Evolutionary conservation across 108 stramenopile species (phyloP), one percentile per base, ranked within the genome.

Genomic region (Phaeodactylum tricornutum): DNA sequence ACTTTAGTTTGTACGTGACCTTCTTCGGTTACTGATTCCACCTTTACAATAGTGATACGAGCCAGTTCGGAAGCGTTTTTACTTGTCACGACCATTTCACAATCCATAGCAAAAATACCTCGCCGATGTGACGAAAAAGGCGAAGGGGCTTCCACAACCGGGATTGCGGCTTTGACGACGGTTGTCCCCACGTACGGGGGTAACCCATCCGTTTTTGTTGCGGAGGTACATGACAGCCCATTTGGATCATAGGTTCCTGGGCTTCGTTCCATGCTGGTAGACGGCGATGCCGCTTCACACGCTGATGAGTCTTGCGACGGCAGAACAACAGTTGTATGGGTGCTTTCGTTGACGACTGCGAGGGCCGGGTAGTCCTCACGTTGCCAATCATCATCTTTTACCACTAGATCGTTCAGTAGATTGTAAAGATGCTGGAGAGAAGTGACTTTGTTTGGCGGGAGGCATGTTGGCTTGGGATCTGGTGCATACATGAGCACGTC

Each of bases 1-100:
- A 78, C 53, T 9, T 43, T 49, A 17, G 71, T 68, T 26, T 46
- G 62, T n/a, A 66, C 62, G 14, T 45, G 27, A 11, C 22, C 15
- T 25, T 56, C 37, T 3, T 35, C 7, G 14, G 35, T 55, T 17
- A 59, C 49, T 26, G 31, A 45, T 8, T 69, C 47, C 17, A 78
- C 50, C 47, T 76, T 41, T 21, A 95, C 55, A 40, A 96, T 28
- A 0, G 94, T 85, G 7, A 86, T 68, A 29, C 94, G 84, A 26
- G 87, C 90, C 12, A 93, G 69, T 62, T 93, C 89, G 17, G 55
- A 38, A 27, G 55, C 29, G 9, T 84, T 86, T 22, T 29, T 59
- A 9, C 50, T 62, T 15, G 90, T 96, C 35, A 59, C 21, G 3
- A 91, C 78, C 94, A 96, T 96, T 69, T 96, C 94, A 63, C 94